phyloP scores from a whole-genome alignment of 1,139 yeast genomes.

The Candida labiduridarum region DNA sequence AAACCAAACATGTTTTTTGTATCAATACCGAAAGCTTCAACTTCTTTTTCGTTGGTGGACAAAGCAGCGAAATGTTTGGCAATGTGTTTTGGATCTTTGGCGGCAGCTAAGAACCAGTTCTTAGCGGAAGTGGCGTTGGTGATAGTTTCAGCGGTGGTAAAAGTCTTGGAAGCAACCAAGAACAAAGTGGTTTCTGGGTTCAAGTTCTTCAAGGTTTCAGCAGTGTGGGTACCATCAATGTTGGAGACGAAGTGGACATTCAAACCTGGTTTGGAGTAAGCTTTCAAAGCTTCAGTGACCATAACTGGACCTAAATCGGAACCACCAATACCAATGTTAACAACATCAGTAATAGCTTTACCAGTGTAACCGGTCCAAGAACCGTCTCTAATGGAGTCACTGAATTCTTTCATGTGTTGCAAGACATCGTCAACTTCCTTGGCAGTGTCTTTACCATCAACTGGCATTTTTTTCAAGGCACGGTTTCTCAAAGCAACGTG shows the following conservation, averaged over 20 bases:
- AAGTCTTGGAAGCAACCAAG: conserved; percentile 94
- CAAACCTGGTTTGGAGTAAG: conserved; percentile 76
- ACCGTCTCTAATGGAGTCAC: conserved; percentile 87
- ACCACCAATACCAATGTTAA: conserved; percentile 98
- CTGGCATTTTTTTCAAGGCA: conserved; percentile 76
- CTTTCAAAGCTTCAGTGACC: conserved; percentile 97
- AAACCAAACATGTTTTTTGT: conserved; percentile 98
- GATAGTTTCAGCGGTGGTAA: conserved; percentile 97
- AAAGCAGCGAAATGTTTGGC: conserved; percentile 98
- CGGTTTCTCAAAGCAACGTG: conserved; percentile 96
- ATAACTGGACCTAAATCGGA: conserved; percentile 98
- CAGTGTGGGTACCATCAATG: conserved; percentile 96
- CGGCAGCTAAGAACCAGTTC: conserved; percentile 82
- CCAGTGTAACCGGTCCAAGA: conserved; percentile 97
- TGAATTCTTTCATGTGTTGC: conserved; percentile 94
- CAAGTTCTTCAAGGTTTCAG: conserved; percentile 79
- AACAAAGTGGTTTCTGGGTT: conserved; percentile 92
- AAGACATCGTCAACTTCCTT: conserved; percentile 89
- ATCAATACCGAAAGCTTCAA: conserved; percentile 93
- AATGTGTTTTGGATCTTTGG: conserved; percentile 69
- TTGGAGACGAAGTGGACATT: conserved; percentile 92
- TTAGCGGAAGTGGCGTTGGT: conserved; percentile 96
- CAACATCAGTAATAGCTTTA: conserved; percentile 87
- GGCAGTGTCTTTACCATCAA: conserved; percentile 86
- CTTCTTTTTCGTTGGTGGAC: conserved; percentile 90